Evolutionary conservation across 345 rosid genomes (phyloP).

Genomic region (Eutrema yunnanense): DNA sequence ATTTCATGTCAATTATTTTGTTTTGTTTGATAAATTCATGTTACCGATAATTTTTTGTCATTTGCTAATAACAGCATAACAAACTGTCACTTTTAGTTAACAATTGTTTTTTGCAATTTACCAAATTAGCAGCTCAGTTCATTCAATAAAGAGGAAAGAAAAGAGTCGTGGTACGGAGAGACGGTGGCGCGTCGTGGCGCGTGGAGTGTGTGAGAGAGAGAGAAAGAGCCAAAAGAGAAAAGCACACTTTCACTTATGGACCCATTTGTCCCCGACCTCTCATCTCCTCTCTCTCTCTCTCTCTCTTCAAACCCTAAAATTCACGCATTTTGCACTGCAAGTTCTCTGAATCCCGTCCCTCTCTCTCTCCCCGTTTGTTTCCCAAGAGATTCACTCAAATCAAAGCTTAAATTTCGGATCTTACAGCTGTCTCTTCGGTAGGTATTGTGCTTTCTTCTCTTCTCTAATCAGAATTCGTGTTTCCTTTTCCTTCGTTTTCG

Average conservation of each 20-base stretch:
- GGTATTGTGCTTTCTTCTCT: neutral
- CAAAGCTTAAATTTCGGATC: slow-evolving; percentile 32
- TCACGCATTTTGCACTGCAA: slow-evolving; percentile 27
- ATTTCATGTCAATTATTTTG: too few relatives aligned
- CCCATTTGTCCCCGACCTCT: slow-evolving; percentile 22
- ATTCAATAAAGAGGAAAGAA: too few relatives aligned
- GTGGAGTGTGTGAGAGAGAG: neutral
- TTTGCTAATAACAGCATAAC: too few relatives aligned
- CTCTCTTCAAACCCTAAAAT: slow-evolving; percentile 23
- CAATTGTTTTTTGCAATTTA: neutral
- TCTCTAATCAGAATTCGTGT: neutral
- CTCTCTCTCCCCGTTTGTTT: slow-evolving; percentile 10
- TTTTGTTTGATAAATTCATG: too few relatives aligned
- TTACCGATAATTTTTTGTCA: too few relatives aligned
- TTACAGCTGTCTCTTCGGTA: slow-evolving; percentile 40
- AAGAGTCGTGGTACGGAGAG: slow-evolving; percentile 15
- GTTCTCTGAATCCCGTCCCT: slow-evolving; percentile 12
- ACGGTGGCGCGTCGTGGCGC: slow-evolving; percentile 35
- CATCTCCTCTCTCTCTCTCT: slow-evolving; percentile 4
- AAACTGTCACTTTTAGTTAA: too few relatives aligned
- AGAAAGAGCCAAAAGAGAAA: neutral
- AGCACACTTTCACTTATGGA: slow-evolving; percentile 14
- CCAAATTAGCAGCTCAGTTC: neutral
- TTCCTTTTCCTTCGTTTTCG: neutral
- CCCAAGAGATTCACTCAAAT: slow-evolving; percentile 26